Conservation (phyloP, 208 protist species). For the Phytomonas sp. region DNA sequence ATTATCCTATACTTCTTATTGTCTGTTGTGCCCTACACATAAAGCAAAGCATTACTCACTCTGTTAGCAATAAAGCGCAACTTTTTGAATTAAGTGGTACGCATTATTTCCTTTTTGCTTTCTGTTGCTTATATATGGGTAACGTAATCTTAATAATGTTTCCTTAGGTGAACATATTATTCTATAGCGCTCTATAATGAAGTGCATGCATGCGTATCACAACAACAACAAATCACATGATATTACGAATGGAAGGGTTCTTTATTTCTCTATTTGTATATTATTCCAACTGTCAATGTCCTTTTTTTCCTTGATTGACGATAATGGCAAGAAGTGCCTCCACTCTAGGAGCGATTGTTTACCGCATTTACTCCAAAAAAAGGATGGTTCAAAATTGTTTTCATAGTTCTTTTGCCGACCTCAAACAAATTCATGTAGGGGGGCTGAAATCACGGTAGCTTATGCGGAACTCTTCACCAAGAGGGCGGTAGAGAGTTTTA, state of each 20-base stretch:
- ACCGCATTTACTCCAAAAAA: too few species aligned
- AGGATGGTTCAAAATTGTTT: too few species aligned
- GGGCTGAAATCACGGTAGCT: too few species aligned
- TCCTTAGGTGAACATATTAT: conserved; percentile 5
- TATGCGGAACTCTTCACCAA: too few species aligned
- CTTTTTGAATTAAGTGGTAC: background rate
- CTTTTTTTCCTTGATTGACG: too few species aligned
- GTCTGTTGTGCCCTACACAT: background rate
- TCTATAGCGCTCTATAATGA: background rate
- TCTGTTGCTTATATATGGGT: background rate
- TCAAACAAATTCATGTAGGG: too few species aligned
- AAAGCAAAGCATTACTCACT: conserved; percentile 4
- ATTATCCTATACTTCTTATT: background rate
- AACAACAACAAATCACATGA: background rate
- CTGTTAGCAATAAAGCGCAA: conserved; percentile 1
- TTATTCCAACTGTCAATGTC: too few species aligned
- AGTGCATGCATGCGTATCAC: background rate
- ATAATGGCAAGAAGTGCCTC: too few species aligned
- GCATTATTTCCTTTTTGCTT: background rate
- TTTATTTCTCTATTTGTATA: too few species aligned
- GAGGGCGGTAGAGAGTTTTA: too few species aligned
- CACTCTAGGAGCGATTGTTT: too few species aligned
- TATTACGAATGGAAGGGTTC: background rate
- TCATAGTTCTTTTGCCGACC: too few species aligned
- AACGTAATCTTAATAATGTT: background rate